Conservation (phyloP, 2,329 filamentous ascomycete species). For the Colletotrichum salicis region DNA sequence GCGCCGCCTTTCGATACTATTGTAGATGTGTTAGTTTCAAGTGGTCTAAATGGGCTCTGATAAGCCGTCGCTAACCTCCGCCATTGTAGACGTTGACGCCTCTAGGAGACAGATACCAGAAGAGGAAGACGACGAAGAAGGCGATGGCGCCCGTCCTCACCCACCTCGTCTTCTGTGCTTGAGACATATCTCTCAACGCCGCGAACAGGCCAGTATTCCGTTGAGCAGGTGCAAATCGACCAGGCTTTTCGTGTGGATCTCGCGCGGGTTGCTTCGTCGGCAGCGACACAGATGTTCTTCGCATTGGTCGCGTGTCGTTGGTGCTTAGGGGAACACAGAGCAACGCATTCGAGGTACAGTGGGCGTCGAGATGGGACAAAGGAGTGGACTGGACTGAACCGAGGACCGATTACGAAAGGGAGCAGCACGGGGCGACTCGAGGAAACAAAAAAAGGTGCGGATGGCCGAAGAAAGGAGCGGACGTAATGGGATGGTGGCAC, state of each 20-base stretch:
- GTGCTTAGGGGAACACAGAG: slow-evolving; percentile 35
- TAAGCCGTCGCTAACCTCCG: slow-evolving; percentile 46
- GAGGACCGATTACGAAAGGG: slow-evolving; percentile 16
- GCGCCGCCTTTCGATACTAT: slow-evolving; percentile 38
- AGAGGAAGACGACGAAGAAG: slow-evolving; percentile 67
- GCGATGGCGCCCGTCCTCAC: slow-evolving; percentile 73
- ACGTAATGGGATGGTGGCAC: slow-evolving; percentile 18
- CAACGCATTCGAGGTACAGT: slow-evolving; percentile 34
- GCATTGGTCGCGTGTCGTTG: slow-evolving; percentile 55
- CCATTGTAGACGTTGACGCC: slow-evolving; percentile 65
- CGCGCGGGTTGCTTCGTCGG: slow-evolving; percentile 68
- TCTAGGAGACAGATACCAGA: slow-evolving; percentile 72
- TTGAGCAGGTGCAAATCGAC: slow-evolving; percentile 64
- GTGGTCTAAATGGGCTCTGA: not conserved
- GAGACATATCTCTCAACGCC: slow-evolving; percentile 61
- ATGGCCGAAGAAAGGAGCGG: slow-evolving; percentile 28
- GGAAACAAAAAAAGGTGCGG: slow-evolving; percentile 30
- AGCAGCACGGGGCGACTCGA: slow-evolving; percentile 22
- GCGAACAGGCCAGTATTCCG: slow-evolving; percentile 60
- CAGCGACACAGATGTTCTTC: slow-evolving; percentile 73
- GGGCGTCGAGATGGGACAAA: slow-evolving; percentile 25
- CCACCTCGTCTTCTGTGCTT: slow-evolving; percentile 73
- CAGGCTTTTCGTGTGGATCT: slow-evolving; percentile 74
- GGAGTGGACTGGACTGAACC: slow-evolving; percentile 25
- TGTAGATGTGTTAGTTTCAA: slow-evolving; percentile 39